phyloP scores from a whole-genome alignment of 1,284 basidiomycete genomes.

The Cutaneotrichosporon cavernicola region DNA sequence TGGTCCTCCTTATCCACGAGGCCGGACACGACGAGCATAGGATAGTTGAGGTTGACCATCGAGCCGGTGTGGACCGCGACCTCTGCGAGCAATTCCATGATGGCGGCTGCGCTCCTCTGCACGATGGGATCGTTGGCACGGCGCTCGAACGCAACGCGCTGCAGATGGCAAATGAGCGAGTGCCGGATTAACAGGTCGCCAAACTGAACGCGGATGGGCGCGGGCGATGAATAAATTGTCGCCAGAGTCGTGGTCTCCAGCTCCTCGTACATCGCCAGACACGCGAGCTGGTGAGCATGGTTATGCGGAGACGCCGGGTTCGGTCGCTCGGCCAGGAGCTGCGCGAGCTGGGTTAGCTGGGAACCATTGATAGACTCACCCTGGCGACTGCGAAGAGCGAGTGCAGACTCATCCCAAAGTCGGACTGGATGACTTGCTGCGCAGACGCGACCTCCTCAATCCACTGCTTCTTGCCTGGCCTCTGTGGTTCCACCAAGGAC shows the following conservation, averaged over 20 bases:
- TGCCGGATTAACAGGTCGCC: slow-evolving; percentile 23
- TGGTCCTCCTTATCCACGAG: slow-evolving; percentile 15
- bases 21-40: slow-evolving; percentile 15
- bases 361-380: neutral
- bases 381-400: slow-evolving; percentile 14
- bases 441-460: slow-evolving; percentile 20
- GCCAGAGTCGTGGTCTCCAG: slow-evolving; percentile 20
- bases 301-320: slow-evolving; percentile 6
- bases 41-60: slow-evolving; percentile 24
- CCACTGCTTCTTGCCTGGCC: slow-evolving; percentile 9
- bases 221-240: slow-evolving; percentile 20
- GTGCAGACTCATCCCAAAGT: slow-evolving; percentile 22
- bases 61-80: slow-evolving; percentile 20
- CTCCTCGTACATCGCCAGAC: slow-evolving; percentile 18
- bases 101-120: slow-evolving; percentile 15
- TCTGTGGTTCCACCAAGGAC: slow-evolving; percentile 6
- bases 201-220: slow-evolving; percentile 22
- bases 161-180: slow-evolving; percentile 19
- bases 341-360: slow-evolving; percentile 16
- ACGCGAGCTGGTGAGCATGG: slow-evolving; percentile 11
- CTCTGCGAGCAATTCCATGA: slow-evolving; percentile 22
- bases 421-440: slow-evolving; percentile 22
- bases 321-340: slow-evolving; percentile 18
- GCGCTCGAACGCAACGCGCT: slow-evolving; percentile 16
- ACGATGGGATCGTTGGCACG: slow-evolving; percentile 10